Conservation (phyloP, 352 stramenopile species). For the Pythium dissotocum region DNA sequence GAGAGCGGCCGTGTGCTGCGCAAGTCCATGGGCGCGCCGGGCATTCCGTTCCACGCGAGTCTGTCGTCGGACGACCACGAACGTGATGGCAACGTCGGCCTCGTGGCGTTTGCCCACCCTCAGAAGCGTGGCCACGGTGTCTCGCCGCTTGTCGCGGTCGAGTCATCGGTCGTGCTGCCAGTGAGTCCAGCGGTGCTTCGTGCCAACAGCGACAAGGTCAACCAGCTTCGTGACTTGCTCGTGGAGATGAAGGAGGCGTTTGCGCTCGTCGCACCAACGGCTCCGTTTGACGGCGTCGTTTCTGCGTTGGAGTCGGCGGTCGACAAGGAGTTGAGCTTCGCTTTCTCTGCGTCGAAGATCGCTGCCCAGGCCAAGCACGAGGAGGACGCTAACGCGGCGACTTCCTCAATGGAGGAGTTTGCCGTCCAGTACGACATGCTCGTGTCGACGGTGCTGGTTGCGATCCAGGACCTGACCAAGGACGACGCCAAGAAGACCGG, state of each 20-base stretch:
- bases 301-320: conserved; percentile 11
- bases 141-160: conserved; percentile 39
- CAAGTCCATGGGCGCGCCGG: conserved; percentile 51
- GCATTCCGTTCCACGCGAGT: conserved; percentile 49
- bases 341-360: conserved; percentile 8
- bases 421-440: conserved; percentile 63
- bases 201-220: conserved; percentile 23
- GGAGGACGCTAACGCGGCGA: conserved; percentile 10
- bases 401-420: conserved; percentile 42
- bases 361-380: conserved; percentile 6
- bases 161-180: conserved; percentile 17
- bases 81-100: conserved; percentile 35
- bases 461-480: conserved; percentile 81
- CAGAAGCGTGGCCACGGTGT: conserved; percentile 64
- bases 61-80: conserved; percentile 49
- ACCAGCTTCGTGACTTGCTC: conserved; percentile 5
- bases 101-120: conserved; percentile 58
- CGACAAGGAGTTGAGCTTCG: conserved; percentile 17
- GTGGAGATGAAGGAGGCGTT: conserved; percentile 22
- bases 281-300: conserved; percentile 26
- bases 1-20: conserved; percentile 29
- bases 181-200: conserved; percentile 16
- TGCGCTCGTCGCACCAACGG: conserved; percentile 22
- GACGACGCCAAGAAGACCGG: conserved; percentile 24
- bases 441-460: conserved; percentile 73